These are phyloP conservation scores for Phaeoacremonium minimum DNA, from an alignment of 2,329 filamentous ascomycete species.

Conservation along the genomic window DNA sequence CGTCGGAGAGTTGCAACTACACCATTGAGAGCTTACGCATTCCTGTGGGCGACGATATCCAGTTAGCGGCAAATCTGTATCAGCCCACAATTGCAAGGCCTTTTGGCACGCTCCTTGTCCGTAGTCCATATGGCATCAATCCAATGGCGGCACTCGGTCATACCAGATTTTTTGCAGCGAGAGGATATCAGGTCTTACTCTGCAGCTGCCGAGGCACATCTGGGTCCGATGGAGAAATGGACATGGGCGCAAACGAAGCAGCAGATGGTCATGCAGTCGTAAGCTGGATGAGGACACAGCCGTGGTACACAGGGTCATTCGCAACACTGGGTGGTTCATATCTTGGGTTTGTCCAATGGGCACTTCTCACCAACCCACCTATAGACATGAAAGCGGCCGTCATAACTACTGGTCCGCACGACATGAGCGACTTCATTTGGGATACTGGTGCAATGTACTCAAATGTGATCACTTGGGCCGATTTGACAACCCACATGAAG, in stretches of 20 bases:
- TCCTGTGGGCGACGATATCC: conserved; percentile 9
- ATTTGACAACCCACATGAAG: background rate
- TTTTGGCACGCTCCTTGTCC: conserved; percentile 9
- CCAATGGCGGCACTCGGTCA: conserved; percentile 3
- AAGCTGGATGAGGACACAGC: conserved; percentile 13
- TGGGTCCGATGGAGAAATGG: conserved; percentile 11
- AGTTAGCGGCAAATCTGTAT: conserved; percentile 14
- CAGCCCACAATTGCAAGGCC: conserved; percentile 2
- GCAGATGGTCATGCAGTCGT: conserved; percentile 10
- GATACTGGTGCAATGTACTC: conserved; percentile 9
- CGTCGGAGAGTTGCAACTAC: conserved; percentile 8
- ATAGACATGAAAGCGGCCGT: conserved; percentile 10
- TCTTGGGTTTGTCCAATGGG: conserved; percentile 14
- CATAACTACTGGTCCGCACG: conserved; percentile 5
- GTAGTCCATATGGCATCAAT: conserved; percentile 10
- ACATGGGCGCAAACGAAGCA: conserved; percentile 5
- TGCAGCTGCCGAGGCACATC: conserved; percentile 13
- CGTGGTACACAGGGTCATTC: conserved; percentile 15
- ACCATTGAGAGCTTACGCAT: conserved; percentile 6
- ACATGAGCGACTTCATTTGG: conserved; percentile 8
- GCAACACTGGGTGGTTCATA: conserved; percentile 12
- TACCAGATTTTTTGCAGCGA: conserved; percentile 11
- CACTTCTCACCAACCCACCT: conserved; percentile 10
- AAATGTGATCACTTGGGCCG: background rate
- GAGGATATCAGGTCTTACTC: conserved; percentile 16